phyloP scores from a whole-genome alignment of 2,329 filamentous ascomycete species.

The Colletotrichum cuscutae region DNA sequence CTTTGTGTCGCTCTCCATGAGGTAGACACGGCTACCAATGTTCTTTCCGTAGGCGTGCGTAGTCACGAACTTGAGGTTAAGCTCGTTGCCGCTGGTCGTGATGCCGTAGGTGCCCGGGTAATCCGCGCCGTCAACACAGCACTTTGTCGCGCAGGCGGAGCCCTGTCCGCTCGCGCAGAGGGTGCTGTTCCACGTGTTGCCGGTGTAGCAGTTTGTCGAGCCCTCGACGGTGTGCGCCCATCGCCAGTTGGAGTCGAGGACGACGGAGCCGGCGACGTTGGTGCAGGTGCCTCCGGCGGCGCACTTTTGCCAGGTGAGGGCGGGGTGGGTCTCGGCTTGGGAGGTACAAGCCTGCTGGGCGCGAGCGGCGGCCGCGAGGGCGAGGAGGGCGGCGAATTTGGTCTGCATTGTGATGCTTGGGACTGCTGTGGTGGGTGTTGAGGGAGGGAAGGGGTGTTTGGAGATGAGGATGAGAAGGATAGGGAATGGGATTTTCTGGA shows the following conservation, averaged over 20 bases:
- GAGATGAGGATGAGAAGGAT: not conserved
- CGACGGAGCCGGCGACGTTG: constrained; percentile 59
- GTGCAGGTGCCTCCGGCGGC: constrained; percentile 61
- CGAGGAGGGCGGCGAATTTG: constrained; percentile 45
- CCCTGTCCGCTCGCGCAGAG: constrained; percentile 48
- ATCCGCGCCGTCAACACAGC: constrained; percentile 64
- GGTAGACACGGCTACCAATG: constrained; percentile 68
- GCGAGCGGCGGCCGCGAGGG: constrained; percentile 53
- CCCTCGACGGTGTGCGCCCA: constrained; percentile 62
- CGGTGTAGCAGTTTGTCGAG: constrained; percentile 66
- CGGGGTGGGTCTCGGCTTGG: constrained; percentile 61
- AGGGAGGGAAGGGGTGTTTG: constrained; percentile 7
- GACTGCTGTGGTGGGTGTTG: constrained; percentile 8
- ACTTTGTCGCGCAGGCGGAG: constrained; percentile 57
- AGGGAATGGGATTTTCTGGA: not conserved
- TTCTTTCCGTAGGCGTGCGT: constrained; percentile 58
- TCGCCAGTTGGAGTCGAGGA: constrained; percentile 71
- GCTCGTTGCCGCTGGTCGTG: constrained; percentile 59
- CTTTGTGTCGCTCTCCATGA: constrained; percentile 69
- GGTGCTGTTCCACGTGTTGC: constrained; percentile 58
- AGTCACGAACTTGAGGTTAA: constrained; percentile 69
- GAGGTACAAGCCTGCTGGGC: constrained; percentile 63
- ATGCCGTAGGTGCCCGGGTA: constrained; percentile 65
- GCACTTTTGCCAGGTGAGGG: constrained; percentile 64
- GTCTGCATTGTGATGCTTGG: constrained; percentile 41